Percentiles rank a stretch among this genome's conserved stretches.
Evolutionary conservation across 345 rosid genomes (phyloP).

Genomic region (Combretum micranthum): DNA sequence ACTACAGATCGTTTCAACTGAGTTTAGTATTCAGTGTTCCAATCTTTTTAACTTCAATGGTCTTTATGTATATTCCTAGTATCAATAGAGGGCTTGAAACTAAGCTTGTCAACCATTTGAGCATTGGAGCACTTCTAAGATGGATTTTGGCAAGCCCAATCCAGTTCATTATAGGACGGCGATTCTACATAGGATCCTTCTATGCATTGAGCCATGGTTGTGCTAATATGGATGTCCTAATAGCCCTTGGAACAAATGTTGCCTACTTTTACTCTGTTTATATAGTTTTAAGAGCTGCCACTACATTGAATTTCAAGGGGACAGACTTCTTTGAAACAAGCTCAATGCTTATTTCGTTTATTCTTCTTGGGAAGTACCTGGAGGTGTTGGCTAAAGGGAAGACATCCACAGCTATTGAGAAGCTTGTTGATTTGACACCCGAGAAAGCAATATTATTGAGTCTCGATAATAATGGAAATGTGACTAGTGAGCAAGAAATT

Average conservation of each 20-base stretch:
- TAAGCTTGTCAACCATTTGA: conserved; percentile 63
- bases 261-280: conserved; percentile 88
- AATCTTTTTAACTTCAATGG: conserved; percentile 68
- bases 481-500: conserved; percentile 57
- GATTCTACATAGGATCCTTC: conserved; percentile 70
- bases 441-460: conserved; percentile 56
- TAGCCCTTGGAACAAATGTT: conserved; percentile 80
- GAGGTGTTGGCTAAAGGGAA: conserved; percentile 81
- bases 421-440: conserved; percentile 75
- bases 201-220: conserved; percentile 67
- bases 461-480: conserved; percentile 51
- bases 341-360: conserved; percentile 85
- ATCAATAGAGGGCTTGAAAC: conserved; percentile 41
- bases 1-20: conserved; percentile 51
- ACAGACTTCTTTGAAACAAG: conserved; percentile 88
- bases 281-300: conserved; percentile 62
- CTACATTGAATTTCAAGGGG: conserved; percentile 46
- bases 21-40: conserved; percentile 80
- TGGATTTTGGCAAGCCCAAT: conserved; percentile 76
- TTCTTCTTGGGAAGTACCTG: conserved; percentile 78
- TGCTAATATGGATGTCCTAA: conserved; percentile 87
- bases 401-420: conserved; percentile 84
- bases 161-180: conserved; percentile 69
- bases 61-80: conserved; percentile 69
- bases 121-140: conserved; percentile 50